Conservation (phyloP, 345 rosid genomes). For the Eucalyptus microcorys region DNA sequence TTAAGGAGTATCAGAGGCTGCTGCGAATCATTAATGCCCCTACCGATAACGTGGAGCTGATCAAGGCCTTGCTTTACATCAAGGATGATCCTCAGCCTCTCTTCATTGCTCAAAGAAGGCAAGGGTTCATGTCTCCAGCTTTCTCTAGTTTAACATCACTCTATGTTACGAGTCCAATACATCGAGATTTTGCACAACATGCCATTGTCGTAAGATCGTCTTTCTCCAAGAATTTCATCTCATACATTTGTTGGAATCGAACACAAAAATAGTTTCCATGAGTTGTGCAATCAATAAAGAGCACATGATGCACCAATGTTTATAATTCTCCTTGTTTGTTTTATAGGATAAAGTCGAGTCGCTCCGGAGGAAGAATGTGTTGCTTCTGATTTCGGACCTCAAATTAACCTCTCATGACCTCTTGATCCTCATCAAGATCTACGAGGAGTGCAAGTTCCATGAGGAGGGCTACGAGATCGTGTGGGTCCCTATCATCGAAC, state of each 20-base stretch:
- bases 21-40: conserved; percentile 1
- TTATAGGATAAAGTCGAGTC: too few relatives aligned
- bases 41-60: conserved; percentile 24
- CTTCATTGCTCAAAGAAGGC: conserved; percentile 8
- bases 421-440: too few relatives aligned
- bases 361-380: too few relatives aligned
- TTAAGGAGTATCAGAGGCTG: conserved; percentile 16
- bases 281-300: background rate
- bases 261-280: background rate
- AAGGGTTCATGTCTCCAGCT: conserved; percentile 6
- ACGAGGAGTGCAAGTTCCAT: too few relatives aligned
- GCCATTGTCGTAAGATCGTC: background rate
- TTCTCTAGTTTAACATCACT: background rate
- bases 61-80: conserved; percentile 20
- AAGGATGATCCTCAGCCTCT: conserved; percentile 31
- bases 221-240: background rate
- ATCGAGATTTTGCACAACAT: background rate
- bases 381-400: too few relatives aligned
- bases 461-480: too few relatives aligned
- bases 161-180: background rate
- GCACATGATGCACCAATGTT: too few relatives aligned
- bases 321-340: too few relatives aligned
- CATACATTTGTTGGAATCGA: background rate
- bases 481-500: too few relatives aligned
- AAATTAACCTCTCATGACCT: too few relatives aligned